Conservation (phyloP, 2,329 filamentous ascomycete genomes). For the Neofusicoccum ribis region DNA sequence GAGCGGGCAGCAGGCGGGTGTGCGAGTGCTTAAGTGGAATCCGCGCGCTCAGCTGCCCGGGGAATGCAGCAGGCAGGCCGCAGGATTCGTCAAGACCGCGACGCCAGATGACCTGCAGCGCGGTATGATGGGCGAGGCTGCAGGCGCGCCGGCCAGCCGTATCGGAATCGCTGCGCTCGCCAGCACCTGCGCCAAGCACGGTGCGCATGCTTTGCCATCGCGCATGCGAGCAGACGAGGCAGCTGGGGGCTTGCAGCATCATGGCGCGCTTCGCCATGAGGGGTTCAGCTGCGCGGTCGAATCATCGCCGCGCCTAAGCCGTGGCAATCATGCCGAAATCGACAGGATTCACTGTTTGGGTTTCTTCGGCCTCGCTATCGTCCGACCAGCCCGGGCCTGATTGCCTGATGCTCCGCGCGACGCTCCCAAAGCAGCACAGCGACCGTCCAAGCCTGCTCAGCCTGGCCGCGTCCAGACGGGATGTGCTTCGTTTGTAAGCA, state of each 20-base stretch:
- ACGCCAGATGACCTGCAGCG: constrained; percentile 18
- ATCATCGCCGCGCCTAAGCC: background rate
- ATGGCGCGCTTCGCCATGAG: constrained; percentile 6
- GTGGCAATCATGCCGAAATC: background rate
- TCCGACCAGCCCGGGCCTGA: background rate
- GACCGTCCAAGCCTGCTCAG: constrained; percentile 4
- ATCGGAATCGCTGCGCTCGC: constrained; percentile 16
- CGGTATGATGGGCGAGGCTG: constrained; percentile 16
- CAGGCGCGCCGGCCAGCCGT: constrained; percentile 15
- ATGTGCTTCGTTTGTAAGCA: background rate
- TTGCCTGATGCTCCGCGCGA: constrained; percentile 10
- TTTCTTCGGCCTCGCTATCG: background rate
- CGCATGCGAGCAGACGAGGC: background rate
- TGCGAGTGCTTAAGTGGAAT: constrained; percentile 18
- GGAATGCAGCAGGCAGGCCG: constrained; percentile 8
- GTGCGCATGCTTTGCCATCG: background rate
- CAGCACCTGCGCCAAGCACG: constrained; percentile 5
- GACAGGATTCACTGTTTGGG: constrained; percentile 13
- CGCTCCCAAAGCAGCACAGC: constrained; percentile 12
- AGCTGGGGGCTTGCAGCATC: constrained; percentile 1
- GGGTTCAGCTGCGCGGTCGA: constrained; percentile 6
- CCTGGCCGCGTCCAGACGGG: background rate
- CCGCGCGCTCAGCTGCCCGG: constrained; percentile 14
- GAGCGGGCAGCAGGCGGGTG: constrained; percentile 15
- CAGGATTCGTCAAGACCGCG: constrained; percentile 17